Evolutionary conservation across 805 yeast genomes (phyloP).

Genomic region (Teunomyces barrocoloradensis): DNA sequence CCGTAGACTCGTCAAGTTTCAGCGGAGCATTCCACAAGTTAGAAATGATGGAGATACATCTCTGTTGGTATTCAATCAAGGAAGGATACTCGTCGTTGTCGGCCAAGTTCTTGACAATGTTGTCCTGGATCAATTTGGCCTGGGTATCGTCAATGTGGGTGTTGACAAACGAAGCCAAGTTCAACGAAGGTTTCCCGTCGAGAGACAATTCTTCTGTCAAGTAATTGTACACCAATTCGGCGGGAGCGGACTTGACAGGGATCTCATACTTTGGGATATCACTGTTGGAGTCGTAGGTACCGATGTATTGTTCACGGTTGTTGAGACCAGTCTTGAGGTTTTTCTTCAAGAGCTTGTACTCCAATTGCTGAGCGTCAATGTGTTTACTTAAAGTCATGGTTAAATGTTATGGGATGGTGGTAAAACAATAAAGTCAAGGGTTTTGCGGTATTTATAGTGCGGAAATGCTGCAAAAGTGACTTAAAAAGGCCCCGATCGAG

Average conservation of each 20-base stretch:
- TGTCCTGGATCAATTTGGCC: slow-evolving; percentile 56
- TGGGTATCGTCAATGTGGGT: slow-evolving; percentile 56
- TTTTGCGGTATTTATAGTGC: not conserved
- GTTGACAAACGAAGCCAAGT: slow-evolving; percentile 87
- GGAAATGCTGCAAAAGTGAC: not conserved
- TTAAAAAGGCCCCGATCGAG: too few species aligned
- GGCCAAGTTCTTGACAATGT: slow-evolving; percentile 82
- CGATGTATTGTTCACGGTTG: slow-evolving; percentile 30
- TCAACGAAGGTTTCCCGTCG: slow-evolving; percentile 82
- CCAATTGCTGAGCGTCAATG: slow-evolving; percentile 44
- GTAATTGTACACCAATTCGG: slow-evolving; percentile 55
- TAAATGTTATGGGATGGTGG: not conserved
- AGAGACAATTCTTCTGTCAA: slow-evolving; percentile 71
- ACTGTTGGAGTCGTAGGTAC: slow-evolving; percentile 26
- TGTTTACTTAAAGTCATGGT: slow-evolving; percentile 46
- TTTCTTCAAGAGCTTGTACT: slow-evolving; percentile 27
- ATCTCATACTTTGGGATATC: slow-evolving; percentile 58
- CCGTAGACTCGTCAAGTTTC: slow-evolving; percentile 18
- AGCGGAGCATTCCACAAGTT: slow-evolving; percentile 76
- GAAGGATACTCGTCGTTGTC: slow-evolving; percentile 94
- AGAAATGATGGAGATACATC: slow-evolving; percentile 79
- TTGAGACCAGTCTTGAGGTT: slow-evolving; percentile 16
- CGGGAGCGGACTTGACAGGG: slow-evolving; percentile 54
- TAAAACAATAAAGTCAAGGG: not conserved
- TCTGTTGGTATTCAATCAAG: slow-evolving; percentile 69